Conservation (phyloP, 73 alveolate species). For the Paramecium biaurelia region DNA sequence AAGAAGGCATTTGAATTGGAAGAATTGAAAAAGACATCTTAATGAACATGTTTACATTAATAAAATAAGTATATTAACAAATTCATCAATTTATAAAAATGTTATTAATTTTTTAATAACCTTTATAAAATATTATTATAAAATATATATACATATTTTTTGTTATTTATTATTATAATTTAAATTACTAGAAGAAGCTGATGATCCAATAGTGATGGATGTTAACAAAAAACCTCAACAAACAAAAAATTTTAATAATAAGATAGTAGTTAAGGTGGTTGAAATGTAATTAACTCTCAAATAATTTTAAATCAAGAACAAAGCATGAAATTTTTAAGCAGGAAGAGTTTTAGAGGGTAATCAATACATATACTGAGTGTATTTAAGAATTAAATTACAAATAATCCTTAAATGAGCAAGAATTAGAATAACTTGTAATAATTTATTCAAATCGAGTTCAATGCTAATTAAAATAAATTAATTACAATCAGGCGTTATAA, state of each 20-base stretch:
- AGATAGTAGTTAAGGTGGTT: background rate
- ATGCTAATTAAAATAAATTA: background rate
- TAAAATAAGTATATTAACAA: background rate
- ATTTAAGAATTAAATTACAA: background rate
- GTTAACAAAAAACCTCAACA: background rate
- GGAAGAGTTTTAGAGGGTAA: background rate
- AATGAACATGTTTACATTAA: conserved; percentile 14
- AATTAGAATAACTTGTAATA: background rate
- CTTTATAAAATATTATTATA: no score
- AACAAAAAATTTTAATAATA: background rate
- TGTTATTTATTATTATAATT: no score
- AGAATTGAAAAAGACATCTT: conserved; percentile 80
- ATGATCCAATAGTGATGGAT: background rate
- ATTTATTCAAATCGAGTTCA: background rate
- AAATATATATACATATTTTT: no score
- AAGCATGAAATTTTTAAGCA: background rate
- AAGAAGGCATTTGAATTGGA: conserved; percentile 70
- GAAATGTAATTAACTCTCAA: background rate
- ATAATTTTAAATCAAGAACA: background rate
- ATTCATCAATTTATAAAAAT: no score
- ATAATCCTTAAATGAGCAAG: background rate
- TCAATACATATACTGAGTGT: background rate
- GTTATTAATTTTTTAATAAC: no score
- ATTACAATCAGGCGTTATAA: background rate
- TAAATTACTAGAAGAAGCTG: background rate